Evolutionary conservation across 2,329 filamentous ascomycete genomes (phyloP).

Genomic region (Alternaria sp.): DNA sequence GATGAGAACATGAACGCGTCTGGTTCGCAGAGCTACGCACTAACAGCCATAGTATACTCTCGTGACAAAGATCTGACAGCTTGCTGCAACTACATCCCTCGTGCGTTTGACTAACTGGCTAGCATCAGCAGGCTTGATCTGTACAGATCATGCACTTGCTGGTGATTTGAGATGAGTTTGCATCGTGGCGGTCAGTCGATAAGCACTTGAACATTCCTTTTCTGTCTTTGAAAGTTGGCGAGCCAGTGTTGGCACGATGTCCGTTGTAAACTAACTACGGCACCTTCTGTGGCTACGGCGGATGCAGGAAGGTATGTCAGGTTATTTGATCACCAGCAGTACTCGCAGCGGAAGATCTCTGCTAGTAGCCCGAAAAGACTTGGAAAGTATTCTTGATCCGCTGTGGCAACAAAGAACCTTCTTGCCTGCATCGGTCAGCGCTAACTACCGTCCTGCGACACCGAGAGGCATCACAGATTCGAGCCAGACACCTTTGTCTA

Average conservation of each 20-base stretch:
- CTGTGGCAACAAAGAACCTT: background rate
- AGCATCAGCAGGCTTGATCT: constrained; percentile 6
- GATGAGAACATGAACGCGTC: background rate
- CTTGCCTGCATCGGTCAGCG: background rate
- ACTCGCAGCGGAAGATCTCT: background rate
- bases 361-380: background rate
- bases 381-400: background rate
- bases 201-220: background rate
- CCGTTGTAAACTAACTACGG: background rate
- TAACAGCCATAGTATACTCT: background rate
- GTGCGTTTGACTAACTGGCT: constrained; percentile 1
- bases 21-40: background rate
- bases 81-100: constrained; percentile 9
- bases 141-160: constrained; percentile 5
- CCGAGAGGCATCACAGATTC: background rate
- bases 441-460: constrained; percentile 1
- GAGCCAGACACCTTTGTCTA: background rate
- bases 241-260: background rate
- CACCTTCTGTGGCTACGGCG: background rate
- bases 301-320: background rate
- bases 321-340: background rate
- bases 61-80: constrained; percentile 6
- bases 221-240: background rate
- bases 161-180: constrained; percentile 1
- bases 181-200: background rate